phyloP scores from a whole-genome alignment of 2,329 filamentous ascomycete species.

The Microsporum ferrugineum region DNA sequence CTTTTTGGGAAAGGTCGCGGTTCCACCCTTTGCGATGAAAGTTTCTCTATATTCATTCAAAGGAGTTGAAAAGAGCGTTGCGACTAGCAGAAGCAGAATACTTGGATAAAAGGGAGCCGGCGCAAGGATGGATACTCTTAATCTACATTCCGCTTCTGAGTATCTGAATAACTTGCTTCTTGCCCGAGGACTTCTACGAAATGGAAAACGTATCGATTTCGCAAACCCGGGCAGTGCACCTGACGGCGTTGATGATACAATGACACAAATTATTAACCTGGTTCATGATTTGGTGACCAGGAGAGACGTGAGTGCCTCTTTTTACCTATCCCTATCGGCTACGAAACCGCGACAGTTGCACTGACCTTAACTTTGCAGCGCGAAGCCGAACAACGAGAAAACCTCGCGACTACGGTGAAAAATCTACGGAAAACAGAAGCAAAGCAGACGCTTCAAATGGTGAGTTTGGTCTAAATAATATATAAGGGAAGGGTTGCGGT shows the following conservation, averaged over 20 bases:
- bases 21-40: neutral
- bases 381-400: slow-evolving; percentile 80
- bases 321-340: neutral
- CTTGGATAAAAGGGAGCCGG: neutral
- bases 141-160: slow-evolving; percentile 49
- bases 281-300: slow-evolving; percentile 87
- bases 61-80: neutral
- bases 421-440: slow-evolving; percentile 62
- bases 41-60: neutral
- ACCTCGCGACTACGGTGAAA: slow-evolving; percentile 65
- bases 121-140: slow-evolving; percentile 37
- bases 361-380: slow-evolving; percentile 43
- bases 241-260: slow-evolving; percentile 52
- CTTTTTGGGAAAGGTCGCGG: slow-evolving; percentile 25
- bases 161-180: slow-evolving; percentile 56
- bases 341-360: slow-evolving; percentile 36
- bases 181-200: slow-evolving; percentile 50
- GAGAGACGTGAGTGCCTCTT: slow-evolving; percentile 58
- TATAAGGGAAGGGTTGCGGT: neutral
- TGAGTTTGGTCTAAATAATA: slow-evolving; percentile 27
- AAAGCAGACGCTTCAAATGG: slow-evolving; percentile 59
- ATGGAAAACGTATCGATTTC: slow-evolving; percentile 60
- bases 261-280: slow-evolving; percentile 80
- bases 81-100: neutral
- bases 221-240: slow-evolving; percentile 54